Base-by-base conservation (phyloP, 164 flowering plant species). In the Houttuynia cordata region DNA sequence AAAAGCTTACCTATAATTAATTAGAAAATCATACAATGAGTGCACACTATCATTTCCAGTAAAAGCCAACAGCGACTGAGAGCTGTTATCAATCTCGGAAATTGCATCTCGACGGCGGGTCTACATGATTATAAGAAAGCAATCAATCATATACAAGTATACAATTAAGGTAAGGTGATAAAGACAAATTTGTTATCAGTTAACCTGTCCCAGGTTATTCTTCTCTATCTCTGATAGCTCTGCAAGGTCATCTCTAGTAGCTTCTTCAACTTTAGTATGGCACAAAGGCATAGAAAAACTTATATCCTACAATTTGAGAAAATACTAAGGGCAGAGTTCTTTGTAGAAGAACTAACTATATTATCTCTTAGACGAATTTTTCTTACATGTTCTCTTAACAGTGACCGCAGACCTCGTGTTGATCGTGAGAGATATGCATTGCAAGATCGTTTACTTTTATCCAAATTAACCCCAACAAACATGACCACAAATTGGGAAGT, bases 151-250 rank as follows among this genome's bases (percentile, higher is more conserved):
- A 30, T 30, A 2, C 6, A n/a, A n/a, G n/a, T 30, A 30, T 30
- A 30, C 37, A 30, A 6, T 6, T 30, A 30, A 30, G 37, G 6
- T 2, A 30, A 2, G 2, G 6, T 30, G 37, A 45, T 45, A 45
- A 45, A 12, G 49, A 45, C 2, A 45, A 45, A 8, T 12, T 45
- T 12, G 3, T 45, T 45, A 45, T 7, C 14, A 17, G 12, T 8
- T n/a, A n/a, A 94, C 99, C 97, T 94, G 90, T 45, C 97, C 96
- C 56, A 85, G 70, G 74, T 83, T 85, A 25, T 72, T 70, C 67
- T 84, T 94, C 79, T 86, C 96, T 56, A 94, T 83, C 75, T 94
- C 96, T 50, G 88, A 81, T n/a, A 94, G 93, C 74, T 87, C 96
- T 57, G 81, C 84, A 57, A 94, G 76, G 68, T 88, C 99, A 70